A percentile compares a stretch with the other conserved stretches of the same genome.
These are phyloP conservation scores for Alternaria postmessia DNA, from an alignment of 2,329 filamentous ascomycete genomes.

Conservation along the genomic window DNA sequence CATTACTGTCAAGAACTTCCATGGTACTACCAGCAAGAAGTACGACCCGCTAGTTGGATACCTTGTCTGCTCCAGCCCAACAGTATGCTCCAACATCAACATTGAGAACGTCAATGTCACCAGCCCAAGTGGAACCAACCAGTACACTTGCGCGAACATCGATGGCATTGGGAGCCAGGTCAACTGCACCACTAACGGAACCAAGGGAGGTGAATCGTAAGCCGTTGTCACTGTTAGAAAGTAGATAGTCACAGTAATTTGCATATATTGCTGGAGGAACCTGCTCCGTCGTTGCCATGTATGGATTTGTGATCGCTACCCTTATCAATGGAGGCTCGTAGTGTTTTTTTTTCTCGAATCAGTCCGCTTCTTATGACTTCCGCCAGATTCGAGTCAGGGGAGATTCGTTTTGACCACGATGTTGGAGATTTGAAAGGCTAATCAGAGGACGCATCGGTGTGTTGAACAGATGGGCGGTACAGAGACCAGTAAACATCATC, in stretches of 20 bases:
- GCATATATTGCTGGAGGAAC: not conserved
- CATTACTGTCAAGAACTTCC: constrained; percentile 65
- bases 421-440: too few species aligned
- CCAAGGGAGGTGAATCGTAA: constrained; percentile 30
- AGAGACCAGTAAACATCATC: too few species aligned
- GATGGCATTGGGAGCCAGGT: constrained; percentile 39
- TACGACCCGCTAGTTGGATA: constrained; percentile 54
- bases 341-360: too few species aligned
- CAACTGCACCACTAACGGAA: constrained; percentile 35
- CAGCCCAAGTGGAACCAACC: constrained; percentile 57
- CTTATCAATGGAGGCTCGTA: too few species aligned
- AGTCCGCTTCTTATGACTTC: too few species aligned
- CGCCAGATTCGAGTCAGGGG: too few species aligned
- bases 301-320: too few species aligned
- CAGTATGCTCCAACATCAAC: constrained; percentile 61
- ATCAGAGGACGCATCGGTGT: too few species aligned
- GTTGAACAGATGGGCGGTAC: too few species aligned
- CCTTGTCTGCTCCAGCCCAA: constrained; percentile 55
- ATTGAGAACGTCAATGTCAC: constrained; percentile 54
- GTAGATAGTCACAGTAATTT: not conserved
- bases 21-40: constrained; percentile 61
- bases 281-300: rapidly evolving
- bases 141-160: constrained; percentile 56
- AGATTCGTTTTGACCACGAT: too few species aligned
- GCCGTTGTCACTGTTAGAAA: not conserved